These are phyloP conservation scores for Phaeolepiota aurea DNA, from an alignment of 768 basidiomycete genomes.

Conservation along the genomic window DNA sequence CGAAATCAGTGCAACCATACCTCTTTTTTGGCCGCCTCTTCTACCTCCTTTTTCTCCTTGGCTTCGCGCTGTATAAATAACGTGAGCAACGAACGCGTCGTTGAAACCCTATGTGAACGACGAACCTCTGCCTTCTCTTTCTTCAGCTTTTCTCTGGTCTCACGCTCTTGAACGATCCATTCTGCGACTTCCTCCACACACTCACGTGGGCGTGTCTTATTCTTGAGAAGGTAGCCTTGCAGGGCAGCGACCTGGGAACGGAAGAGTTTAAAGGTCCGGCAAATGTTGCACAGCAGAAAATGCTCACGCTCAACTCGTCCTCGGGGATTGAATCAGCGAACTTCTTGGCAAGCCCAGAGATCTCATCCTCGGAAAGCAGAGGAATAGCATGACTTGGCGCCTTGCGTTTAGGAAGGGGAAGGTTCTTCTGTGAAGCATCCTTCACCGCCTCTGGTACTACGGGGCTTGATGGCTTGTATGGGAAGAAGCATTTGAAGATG, in stretches of 20 bases:
- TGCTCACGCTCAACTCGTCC: constrained; percentile 73
- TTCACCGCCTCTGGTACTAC: constrained; percentile 12
- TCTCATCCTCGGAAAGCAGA: constrained; percentile 66
- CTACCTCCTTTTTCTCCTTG: constrained; percentile 71
- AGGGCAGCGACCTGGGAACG: constrained; percentile 61
- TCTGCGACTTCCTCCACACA: constrained; percentile 73
- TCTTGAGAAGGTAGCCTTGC: constrained; percentile 83
- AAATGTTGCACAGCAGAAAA: constrained; percentile 1
- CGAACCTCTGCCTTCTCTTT: constrained; percentile 60
- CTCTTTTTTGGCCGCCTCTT: constrained; percentile 54
- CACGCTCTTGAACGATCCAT: constrained; percentile 77
- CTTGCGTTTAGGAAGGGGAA: constrained; percentile 63
- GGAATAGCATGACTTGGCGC: constrained; percentile 49
- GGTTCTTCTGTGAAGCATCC: constrained; percentile 56
- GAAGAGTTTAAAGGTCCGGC: neutral
- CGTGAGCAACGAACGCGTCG: neutral
- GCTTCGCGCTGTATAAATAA: constrained; percentile 54
- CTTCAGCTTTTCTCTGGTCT: constrained; percentile 78
- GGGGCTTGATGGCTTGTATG: constrained; percentile 37
- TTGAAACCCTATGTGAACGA: constrained; percentile 4
- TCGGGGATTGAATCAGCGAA: constrained; percentile 83
- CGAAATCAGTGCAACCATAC: constrained; percentile 17
- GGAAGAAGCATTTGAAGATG: constrained; percentile 94
- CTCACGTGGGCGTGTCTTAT: constrained; percentile 83
- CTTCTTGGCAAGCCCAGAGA: constrained; percentile 68